Evolutionary conservation across 495 filamentous ascomycete species (phyloP), one percentile per base, ranked within the genome.

Genomic region (Aspergillus nanangensis): DNA sequence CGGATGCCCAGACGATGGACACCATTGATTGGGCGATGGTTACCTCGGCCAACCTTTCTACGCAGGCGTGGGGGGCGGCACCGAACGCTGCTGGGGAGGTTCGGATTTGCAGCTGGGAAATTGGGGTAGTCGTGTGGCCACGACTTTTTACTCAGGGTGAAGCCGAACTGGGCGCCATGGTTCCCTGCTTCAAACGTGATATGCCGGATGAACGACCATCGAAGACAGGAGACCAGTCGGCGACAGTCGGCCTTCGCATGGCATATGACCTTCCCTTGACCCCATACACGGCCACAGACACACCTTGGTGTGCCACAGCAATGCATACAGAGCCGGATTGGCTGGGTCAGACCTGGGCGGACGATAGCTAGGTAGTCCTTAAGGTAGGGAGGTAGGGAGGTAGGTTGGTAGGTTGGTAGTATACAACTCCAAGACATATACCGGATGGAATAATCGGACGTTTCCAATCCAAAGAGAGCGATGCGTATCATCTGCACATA

Each of bases 121-220:
- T 89, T 34, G 90, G 90, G 0, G 88, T 96, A 4, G 55, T 95
- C 24, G 80, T 95, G 1, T 93, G 89, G 87, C 91, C 91, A 2
- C 78, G 65, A 29, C 59, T 96, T 25, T 85, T 82, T 40, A 65
- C 69, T 18, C 63, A 69, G 3, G 55, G 43, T 11, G 14, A 53
- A 9, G 44, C 32, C 21, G 42, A 34, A 8, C 21, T 45, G 8
- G 68, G 74, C 13, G 61, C 64, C 9, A 92, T 95, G 87, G 67
- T 82, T 10, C 81, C 82, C 2, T 78, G 78, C 0, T 94, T 93
- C 52, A 66, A 73, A 52, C 72, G 56, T 10, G 83, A 92, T 57
- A 50, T 42, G 8, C 80, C 82, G 3, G 42, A 41, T 27, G 25
- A 21, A 9, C 4, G 44, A 1, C 3, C 18, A 17, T 9, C 21